Evolutionary conservation across 306 rosid species (phyloP), one percentile per base, ranked within the genome.

Genomic region (Ammopiptanthus mongolicus): DNA sequence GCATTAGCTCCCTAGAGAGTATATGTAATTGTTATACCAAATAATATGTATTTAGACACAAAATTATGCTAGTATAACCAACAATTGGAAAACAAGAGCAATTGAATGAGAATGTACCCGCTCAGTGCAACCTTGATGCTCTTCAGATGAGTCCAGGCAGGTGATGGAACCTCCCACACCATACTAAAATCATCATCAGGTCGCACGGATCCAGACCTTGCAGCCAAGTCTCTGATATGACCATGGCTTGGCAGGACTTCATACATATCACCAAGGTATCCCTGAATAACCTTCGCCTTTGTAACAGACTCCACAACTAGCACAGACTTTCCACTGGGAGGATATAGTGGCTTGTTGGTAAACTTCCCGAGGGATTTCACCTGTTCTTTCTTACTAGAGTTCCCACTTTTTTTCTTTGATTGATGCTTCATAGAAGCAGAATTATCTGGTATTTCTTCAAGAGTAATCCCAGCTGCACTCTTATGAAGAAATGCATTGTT

Each of bases 151-250:
- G 99, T 90, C 98, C 97, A 95, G 61, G 99, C 97, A 41, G 99
- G 34, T 39, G 99, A 78, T 1, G 99, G 99, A 84, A 95, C 99
- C 87, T 95, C 99, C 99, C 99, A 95, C 76, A 95, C 96, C 98
- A 95, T 90, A 62, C 97, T 92, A 79, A 95, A 95, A 84, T 95
- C 97, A 53, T 95, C 97, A 67, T 95, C 97, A 9, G 99, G 99
- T 57, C 97, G 83, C 78, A 95, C 99, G 19, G 99, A 95, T 72
- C 99, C 99, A 48, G 98, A 92, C 86, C 97, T 90, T 29, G 93
- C 93, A 71, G 98, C 99, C 92, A 95, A 88, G 87, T 95, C 99
- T 76, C 99, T 90, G 65, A 95, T 91, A 76, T 95, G 99, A 73
- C 99, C 99, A 85, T 92, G 89, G 84, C 99, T 92, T 50, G 99